Conservation (phyloP, 2,329 filamentous ascomycete species). For the Penicillium sp. region DNA sequence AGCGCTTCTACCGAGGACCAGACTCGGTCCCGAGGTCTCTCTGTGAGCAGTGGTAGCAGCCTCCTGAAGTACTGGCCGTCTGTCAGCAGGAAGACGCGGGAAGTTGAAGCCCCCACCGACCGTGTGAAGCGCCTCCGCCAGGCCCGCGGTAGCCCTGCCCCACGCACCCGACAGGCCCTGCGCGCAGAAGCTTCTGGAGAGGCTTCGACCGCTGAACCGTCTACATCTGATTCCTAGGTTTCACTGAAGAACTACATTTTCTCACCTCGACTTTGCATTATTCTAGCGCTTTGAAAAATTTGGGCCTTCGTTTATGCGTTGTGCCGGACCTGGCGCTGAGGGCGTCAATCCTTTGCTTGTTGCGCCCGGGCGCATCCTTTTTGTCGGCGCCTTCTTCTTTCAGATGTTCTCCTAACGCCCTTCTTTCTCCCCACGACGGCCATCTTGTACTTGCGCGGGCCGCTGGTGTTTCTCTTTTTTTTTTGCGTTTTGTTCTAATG, state of each 20-base stretch:
- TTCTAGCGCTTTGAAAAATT: not conserved
- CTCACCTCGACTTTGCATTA: not conserved
- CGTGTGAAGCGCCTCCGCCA: conserved; percentile 3
- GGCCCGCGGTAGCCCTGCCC: conserved; percentile 2
- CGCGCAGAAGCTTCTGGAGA: not conserved
- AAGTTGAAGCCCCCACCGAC: not conserved
- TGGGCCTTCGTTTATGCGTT: not conserved
- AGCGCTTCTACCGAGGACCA: not conserved
- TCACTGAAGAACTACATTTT: not conserved
- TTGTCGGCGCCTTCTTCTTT: not conserved
- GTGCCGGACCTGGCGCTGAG: not conserved
- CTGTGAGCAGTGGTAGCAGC: not conserved
- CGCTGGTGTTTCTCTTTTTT: not conserved
- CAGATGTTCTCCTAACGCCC: not conserved
- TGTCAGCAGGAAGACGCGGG: not conserved
- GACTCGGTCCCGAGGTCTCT: not conserved
- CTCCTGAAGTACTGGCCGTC: not conserved
- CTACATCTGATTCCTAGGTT: not conserved
- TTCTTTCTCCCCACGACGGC: not conserved
- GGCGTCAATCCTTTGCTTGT: not conserved
- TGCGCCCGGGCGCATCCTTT: not conserved
- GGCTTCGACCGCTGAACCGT: not conserved
- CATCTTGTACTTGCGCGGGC: conserved; percentile 13
- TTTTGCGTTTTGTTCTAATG: not conserved
- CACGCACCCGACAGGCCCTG: conserved; percentile 1